Evolutionary conservation across 306 rosid genomes (phyloP).

Genomic region (Myrica gale): DNA sequence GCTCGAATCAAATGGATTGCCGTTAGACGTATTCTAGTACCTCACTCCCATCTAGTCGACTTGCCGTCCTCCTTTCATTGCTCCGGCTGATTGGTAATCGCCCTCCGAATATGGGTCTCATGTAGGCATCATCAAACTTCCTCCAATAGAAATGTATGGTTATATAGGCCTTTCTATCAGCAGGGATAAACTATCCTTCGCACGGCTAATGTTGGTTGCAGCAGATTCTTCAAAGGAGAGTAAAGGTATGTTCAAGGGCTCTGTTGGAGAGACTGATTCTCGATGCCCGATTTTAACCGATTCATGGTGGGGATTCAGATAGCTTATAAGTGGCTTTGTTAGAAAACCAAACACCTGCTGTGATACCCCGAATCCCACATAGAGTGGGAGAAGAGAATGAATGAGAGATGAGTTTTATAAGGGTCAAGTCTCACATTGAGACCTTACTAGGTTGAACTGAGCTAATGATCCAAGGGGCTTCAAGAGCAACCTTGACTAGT

Average conservation of each 20-base stretch:
- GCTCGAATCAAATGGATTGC: too few relatives aligned
- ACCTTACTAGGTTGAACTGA: too few relatives aligned
- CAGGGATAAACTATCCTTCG: constrained; percentile 71
- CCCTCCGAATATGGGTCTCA: constrained; percentile 89
- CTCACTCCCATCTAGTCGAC: neutral
- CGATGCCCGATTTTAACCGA: constrained; percentile 21
- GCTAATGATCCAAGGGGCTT: too few relatives aligned
- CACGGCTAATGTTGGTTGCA: constrained; percentile 56
- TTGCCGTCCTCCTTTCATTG: constrained; percentile 26
- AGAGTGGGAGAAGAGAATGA: too few relatives aligned
- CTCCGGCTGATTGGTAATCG: constrained; percentile 21
- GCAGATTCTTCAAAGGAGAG: constrained; percentile 70
- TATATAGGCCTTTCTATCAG: constrained; percentile 69
- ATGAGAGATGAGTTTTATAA: too few relatives aligned
- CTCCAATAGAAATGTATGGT: constrained; percentile 73
- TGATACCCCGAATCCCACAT: too few relatives aligned
- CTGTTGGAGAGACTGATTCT: constrained; percentile 32
- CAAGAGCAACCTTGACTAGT: too few relatives aligned
- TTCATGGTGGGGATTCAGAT: constrained; percentile 50
- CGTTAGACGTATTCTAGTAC: neutral
- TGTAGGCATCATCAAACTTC: constrained; percentile 70
- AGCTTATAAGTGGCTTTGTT: constrained; percentile 53
- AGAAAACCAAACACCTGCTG: constrained; percentile 50
- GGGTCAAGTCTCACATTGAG: too few relatives aligned
- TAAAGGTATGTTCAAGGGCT: constrained; percentile 60